These are phyloP conservation scores for Medicago arabica DNA, from an alignment of 306 rosid species.

Conservation along the genomic window DNA sequence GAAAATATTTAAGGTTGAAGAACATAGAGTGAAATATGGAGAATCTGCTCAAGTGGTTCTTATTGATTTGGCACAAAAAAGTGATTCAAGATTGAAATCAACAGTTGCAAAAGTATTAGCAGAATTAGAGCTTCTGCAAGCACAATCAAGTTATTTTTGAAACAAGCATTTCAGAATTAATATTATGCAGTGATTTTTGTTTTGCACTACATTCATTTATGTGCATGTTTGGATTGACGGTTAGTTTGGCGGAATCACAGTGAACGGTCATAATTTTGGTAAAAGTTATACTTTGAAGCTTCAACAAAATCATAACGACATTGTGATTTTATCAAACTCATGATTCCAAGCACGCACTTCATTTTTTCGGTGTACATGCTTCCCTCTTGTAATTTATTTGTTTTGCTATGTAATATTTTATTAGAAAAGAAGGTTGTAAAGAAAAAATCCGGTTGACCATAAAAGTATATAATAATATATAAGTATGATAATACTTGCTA, in stretches of 20 bases:
- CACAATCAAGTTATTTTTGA: constrained; percentile 81
- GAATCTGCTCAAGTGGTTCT: constrained; percentile 79
- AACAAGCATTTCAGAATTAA: constrained; percentile 24
- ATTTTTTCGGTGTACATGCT: constrained; percentile 42
- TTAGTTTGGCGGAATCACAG: no score
- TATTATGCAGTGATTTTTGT: constrained; percentile 36
- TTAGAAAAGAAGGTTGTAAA: constrained; percentile 24
- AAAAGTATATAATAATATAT: no score
- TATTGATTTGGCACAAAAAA: constrained; percentile 77
- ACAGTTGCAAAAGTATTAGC: constrained; percentile 74
- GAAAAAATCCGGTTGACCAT: neutral
- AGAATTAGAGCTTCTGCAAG: constrained; percentile 73
- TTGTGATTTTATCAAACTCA: no score
- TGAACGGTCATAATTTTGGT: no score
- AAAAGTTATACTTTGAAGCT: no score
- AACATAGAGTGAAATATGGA: constrained; percentile 63
- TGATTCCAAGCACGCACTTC: no score
- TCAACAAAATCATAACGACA: no score
- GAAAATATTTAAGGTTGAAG: constrained; percentile 73
- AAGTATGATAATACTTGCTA: neutral
- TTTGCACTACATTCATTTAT: constrained; percentile 36
- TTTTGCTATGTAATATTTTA: constrained; percentile 31
- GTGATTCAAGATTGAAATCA: constrained; percentile 78
- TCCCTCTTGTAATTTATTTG: constrained; percentile 31
- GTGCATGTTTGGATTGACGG: no score